Percentiles rank a stretch among this genome's conserved stretches.
Conservation (phyloP, 768 basidiomycete genomes). For the Lentinula detonsa region DNA sequence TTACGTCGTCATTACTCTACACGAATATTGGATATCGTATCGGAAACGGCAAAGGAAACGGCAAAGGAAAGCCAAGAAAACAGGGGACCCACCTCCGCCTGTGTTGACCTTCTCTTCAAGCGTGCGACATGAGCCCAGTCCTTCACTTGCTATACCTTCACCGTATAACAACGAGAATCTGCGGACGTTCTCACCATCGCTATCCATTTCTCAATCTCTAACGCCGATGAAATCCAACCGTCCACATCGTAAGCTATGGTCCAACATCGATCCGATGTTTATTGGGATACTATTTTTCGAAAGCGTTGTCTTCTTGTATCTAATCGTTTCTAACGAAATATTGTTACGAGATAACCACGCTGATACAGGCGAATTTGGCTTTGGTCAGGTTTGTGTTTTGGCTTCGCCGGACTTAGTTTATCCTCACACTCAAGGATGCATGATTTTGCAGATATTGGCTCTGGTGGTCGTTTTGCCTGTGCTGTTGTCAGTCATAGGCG, state of each 20-base stretch:
- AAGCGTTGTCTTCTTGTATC: slow-evolving; percentile 30
- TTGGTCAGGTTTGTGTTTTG: slow-evolving; percentile 25
- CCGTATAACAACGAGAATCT: neutral
- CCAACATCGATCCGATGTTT: slow-evolving; percentile 32
- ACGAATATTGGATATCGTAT: slow-evolving; percentile 26
- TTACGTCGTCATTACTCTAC: slow-evolving; percentile 26
- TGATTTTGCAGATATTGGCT: slow-evolving; percentile 26
- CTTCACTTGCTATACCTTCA: neutral
- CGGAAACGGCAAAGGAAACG: slow-evolving; percentile 15
- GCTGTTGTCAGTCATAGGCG: slow-evolving; percentile 24
- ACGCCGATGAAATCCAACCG: slow-evolving; percentile 10
- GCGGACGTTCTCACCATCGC: neutral
- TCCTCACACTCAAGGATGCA: neutral
- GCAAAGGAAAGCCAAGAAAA: slow-evolving; percentile 1
- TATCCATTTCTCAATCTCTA: neutral
- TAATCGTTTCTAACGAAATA: slow-evolving; percentile 33
- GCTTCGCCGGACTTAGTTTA: neutral
- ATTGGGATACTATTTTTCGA: slow-evolving; percentile 32
- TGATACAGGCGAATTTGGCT: slow-evolving; percentile 21
- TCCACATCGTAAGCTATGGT: slow-evolving; percentile 26
- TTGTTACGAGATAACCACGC: slow-evolving; percentile 22
- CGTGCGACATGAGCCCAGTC: neutral
- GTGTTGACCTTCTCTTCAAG: neutral
- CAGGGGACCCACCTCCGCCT: neutral
- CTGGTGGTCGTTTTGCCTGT: slow-evolving; percentile 35